These are phyloP conservation scores for Saturnispora halmiae DNA, from an alignment of 805 yeast species.

Conservation along the genomic window DNA sequence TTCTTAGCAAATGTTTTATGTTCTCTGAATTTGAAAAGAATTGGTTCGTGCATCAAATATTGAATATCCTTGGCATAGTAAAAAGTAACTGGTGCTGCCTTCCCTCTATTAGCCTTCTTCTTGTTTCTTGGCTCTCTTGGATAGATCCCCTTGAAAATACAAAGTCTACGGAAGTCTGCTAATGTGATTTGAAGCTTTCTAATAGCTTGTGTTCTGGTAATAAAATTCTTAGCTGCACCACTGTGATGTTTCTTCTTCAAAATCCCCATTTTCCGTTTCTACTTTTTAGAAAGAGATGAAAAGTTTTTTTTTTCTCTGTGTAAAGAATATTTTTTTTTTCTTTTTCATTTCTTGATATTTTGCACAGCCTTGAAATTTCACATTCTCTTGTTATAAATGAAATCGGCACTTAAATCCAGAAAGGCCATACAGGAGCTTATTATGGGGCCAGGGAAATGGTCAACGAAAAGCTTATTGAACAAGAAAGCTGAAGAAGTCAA, in stretches of 20 bases:
- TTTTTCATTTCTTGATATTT: neutral
- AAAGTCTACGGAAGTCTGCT: slow-evolving; percentile 93
- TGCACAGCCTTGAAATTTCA: slow-evolving; percentile 10
- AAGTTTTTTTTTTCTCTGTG: neutral
- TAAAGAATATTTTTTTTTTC: slow-evolving; percentile 3
- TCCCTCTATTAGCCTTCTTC: slow-evolving; percentile 94
- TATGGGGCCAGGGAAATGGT: slow-evolving; percentile 21
- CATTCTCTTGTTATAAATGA: slow-evolving; percentile 4
- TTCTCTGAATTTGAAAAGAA: slow-evolving; percentile 82
- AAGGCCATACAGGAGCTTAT: slow-evolving; percentile 13
- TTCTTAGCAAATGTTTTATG: slow-evolving; percentile 92
- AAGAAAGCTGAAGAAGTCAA: neutral
- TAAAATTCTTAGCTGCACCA: slow-evolving; percentile 87
- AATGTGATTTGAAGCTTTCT: slow-evolving; percentile 84
- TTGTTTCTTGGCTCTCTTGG: slow-evolving; percentile 95
- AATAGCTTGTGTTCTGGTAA: slow-evolving; percentile 92
- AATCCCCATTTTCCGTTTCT: slow-evolving; percentile 42
- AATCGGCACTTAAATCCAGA: slow-evolving; percentile 14
- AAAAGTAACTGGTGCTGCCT: slow-evolving; percentile 93
- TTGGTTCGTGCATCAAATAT: slow-evolving; percentile 91
- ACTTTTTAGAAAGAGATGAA: neutral
- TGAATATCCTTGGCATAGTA: slow-evolving; percentile 92
- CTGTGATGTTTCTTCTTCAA: slow-evolving; percentile 75
- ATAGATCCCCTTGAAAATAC: slow-evolving; percentile 96
- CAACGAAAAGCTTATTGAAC: slow-evolving; percentile 1